A percentile compares a stretch with the other conserved stretches of the same genome.
Evolutionary conservation across 2,329 filamentous ascomycete species (phyloP).

Genomic region (Pochonia chlamydosporia): DNA sequence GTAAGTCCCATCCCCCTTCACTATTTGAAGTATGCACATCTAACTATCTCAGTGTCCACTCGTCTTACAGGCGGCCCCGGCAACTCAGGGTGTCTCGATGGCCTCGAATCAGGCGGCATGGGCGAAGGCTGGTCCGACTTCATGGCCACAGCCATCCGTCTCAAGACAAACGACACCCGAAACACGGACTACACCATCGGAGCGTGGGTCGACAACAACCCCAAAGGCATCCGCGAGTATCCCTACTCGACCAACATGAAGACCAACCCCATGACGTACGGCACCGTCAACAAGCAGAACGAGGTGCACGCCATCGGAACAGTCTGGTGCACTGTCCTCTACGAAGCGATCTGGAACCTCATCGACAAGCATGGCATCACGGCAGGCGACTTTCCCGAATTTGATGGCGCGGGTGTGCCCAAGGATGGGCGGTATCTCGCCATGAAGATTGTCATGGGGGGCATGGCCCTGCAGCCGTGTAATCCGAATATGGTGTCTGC

Average conservation of each 20-base stretch:
- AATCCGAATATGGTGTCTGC: slow-evolving; percentile 47
- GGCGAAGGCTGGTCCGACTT: slow-evolving; percentile 55
- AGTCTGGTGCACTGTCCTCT: slow-evolving; percentile 46
- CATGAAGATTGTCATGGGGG: slow-evolving; percentile 47
- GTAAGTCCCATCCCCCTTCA: not conserved
- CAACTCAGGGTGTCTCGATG: slow-evolving; percentile 42
- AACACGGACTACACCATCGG: slow-evolving; percentile 41
- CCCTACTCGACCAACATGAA: slow-evolving; percentile 45
- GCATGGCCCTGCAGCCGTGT: slow-evolving; percentile 50
- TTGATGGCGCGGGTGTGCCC: slow-evolving; percentile 36
- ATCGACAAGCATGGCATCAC: slow-evolving; percentile 51
- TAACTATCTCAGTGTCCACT: slow-evolving; percentile 37
- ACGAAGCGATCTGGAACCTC: slow-evolving; percentile 52
- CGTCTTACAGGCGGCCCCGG: slow-evolving; percentile 53
- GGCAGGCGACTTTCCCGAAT: slow-evolving; percentile 25
- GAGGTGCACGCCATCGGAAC: slow-evolving; percentile 43
- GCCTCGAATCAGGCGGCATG: slow-evolving; percentile 48
- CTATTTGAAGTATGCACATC: not conserved
- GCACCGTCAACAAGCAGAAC: slow-evolving; percentile 26
- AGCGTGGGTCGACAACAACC: slow-evolving; percentile 39
- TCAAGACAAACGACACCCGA: slow-evolving; percentile 40
- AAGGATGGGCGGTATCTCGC: slow-evolving; percentile 46
- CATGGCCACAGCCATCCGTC: slow-evolving; percentile 43
- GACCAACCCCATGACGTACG: slow-evolving; percentile 46
- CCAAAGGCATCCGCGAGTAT: slow-evolving; percentile 39